Percentiles rank a stretch among this genome's conserved stretches.
Evolutionary conservation across 148 eudicot species (phyloP).

Genomic region (Rheum nobile): DNA sequence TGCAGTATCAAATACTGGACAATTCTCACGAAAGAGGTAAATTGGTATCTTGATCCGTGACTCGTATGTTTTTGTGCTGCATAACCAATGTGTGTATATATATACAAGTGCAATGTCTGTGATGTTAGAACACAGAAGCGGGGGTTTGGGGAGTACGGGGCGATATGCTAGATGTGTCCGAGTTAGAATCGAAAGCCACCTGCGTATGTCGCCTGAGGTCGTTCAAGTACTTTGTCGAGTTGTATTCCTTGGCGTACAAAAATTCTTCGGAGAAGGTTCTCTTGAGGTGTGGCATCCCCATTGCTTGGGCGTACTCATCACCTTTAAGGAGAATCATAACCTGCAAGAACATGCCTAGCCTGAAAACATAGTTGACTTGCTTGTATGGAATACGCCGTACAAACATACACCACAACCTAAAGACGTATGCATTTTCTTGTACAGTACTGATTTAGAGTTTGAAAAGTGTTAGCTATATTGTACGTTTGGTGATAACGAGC

Average conservation of each 20-base stretch:
- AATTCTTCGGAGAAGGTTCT: slow-evolving; percentile 70
- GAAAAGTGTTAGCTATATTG: too few species aligned
- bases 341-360: too few species aligned
- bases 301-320: slow-evolving; percentile 16
- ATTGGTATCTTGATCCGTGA: neutral
- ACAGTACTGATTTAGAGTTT: too few species aligned
- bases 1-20: neutral
- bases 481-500: too few species aligned
- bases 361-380: too few species aligned
- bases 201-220: slow-evolving; percentile 32
- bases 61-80: neutral
- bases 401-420: too few species aligned
- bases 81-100: neutral
- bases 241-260: slow-evolving; percentile 60
- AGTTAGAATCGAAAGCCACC: slow-evolving; percentile 31
- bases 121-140: neutral
- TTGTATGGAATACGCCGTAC: too few species aligned
- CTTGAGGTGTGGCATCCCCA: slow-evolving; percentile 23
- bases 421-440: too few species aligned
- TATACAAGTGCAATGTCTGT: neutral
- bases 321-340: slow-evolving; percentile 44
- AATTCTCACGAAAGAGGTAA: neutral
- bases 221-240: slow-evolving; percentile 47
- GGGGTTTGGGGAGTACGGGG: neutral
- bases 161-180: neutral